These are phyloP conservation scores for Kodamaea kaohsiungensis DNA, from an alignment of 805 yeast genomes.

Conservation along the genomic window DNA sequence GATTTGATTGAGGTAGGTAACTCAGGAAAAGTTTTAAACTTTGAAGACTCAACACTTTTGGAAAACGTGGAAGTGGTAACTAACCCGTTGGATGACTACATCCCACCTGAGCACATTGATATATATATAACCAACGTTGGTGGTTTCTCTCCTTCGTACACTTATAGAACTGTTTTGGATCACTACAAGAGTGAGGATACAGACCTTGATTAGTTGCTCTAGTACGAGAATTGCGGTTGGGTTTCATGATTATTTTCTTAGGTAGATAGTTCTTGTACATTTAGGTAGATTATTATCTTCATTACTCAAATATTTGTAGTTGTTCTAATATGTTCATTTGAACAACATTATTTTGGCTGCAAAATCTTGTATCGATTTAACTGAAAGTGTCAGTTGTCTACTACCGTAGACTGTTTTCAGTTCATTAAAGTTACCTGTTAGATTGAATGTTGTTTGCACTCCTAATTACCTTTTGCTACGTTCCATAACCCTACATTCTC, in stretches of 20 bases:
- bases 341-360: neutral
- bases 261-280: neutral
- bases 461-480: too few species aligned
- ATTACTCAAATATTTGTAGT: neutral
- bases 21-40: slow-evolving; percentile 83
- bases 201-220: slow-evolving; percentile 42
- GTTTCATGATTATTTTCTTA: neutral
- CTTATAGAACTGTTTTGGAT: slow-evolving; percentile 92
- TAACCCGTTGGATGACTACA: slow-evolving; percentile 88
- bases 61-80: slow-evolving; percentile 74
- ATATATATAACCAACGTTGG: slow-evolving; percentile 94
- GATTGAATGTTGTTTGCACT: too few species aligned
- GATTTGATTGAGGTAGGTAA: slow-evolving; percentile 88
- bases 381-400: too few species aligned
- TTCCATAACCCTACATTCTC: too few species aligned
- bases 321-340: too few species aligned
- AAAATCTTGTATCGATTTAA: too few species aligned
- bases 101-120: slow-evolving; percentile 92
- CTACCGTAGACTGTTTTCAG: too few species aligned
- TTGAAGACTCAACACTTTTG: slow-evolving; percentile 66
- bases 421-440: too few species aligned
- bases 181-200: slow-evolving; percentile 88
- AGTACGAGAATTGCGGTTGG: slow-evolving; percentile 3
- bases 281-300: neutral
- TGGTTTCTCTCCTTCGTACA: slow-evolving; percentile 94